Percentiles rank a stretch among this genome's conserved stretches.
Evolutionary conservation across 306 rosid genomes (phyloP).

Genomic region (Begonia loranthoides): DNA sequence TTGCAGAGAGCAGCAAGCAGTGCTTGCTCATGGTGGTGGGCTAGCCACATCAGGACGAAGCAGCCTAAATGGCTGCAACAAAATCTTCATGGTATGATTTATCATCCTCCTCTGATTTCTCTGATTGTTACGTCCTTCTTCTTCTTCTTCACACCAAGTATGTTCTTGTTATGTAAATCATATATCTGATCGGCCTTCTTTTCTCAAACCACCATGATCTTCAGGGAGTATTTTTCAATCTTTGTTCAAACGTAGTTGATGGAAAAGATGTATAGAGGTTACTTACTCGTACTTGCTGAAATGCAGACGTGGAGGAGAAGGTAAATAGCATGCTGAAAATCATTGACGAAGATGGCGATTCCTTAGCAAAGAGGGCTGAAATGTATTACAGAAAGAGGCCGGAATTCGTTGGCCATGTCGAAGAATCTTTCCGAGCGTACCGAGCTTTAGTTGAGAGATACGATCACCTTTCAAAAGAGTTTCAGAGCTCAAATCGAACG

Average conservation of each 20-base stretch:
- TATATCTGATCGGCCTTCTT: no score
- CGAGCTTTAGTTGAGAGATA: slow-evolving; percentile 71
- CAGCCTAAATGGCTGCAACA: slow-evolving; percentile 96
- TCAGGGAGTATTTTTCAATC: no score
- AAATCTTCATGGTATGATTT: slow-evolving; percentile 58
- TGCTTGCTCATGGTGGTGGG: slow-evolving; percentile 99
- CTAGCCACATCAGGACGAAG: slow-evolving; percentile 87
- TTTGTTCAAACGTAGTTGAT: no score
- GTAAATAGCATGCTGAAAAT: slow-evolving; percentile 43
- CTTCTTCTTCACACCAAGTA: no score
- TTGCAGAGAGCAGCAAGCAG: slow-evolving; percentile 89
- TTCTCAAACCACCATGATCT: no score
- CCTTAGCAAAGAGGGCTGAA: slow-evolving; percentile 84
- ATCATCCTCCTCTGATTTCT: not conserved
- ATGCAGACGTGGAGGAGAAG: slow-evolving; percentile 83
- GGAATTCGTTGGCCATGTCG: slow-evolving; percentile 49
- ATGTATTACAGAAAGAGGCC: slow-evolving; percentile 86
- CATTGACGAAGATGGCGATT: slow-evolving; percentile 62
- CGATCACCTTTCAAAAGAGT: slow-evolving; percentile 63
- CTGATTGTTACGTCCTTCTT: not conserved
- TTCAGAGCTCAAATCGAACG: slow-evolving; percentile 82
- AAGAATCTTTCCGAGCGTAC: slow-evolving; percentile 64
- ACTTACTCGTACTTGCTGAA: not conserved
- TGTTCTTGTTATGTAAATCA: no score
- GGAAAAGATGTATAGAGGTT: no score